Percentiles rank a stretch among this genome's conserved stretches.
These are phyloP conservation scores for Curvularia sp. DNA, from an alignment of 2,329 filamentous ascomycete genomes.

Conservation along the genomic window DNA sequence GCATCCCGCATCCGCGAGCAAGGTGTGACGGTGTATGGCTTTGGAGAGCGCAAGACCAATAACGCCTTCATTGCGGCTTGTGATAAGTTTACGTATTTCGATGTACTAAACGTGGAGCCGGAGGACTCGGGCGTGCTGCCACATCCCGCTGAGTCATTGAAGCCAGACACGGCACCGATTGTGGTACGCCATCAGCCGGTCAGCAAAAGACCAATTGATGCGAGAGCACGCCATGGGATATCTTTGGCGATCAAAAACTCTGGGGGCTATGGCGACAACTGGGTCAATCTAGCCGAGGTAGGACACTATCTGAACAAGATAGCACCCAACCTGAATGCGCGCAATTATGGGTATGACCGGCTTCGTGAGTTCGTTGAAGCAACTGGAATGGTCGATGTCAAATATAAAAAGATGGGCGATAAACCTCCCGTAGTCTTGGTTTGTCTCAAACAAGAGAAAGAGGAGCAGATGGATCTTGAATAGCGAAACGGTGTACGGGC, in stretches of 20 bases:
- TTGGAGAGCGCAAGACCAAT: conserved; percentile 42
- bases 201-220: background rate
- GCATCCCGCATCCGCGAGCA: conserved; percentile 48
- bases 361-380: conserved; percentile 7
- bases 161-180: background rate
- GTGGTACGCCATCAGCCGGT: background rate
- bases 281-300: conserved; percentile 37
- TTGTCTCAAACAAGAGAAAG: background rate
- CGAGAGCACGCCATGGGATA: background rate
- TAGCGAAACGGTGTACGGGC: background rate
- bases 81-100: conserved; percentile 41
- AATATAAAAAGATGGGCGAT: conserved; percentile 2
- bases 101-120: conserved; percentile 25
- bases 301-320: conserved; percentile 29
- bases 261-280: conserved; percentile 19
- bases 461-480: no score
- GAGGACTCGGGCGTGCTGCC: conserved; percentile 11
- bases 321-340: conserved; percentile 35
- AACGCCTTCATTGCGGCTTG: conserved; percentile 40
- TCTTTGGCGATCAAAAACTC: background rate
- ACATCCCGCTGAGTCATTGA: background rate
- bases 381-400: conserved; percentile 23
- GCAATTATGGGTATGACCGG: conserved; percentile 38
- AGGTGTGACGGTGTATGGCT: conserved; percentile 46
- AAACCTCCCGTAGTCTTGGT: conserved; percentile 3